Evolutionary conservation across 2,329 filamentous ascomycete species (phyloP).

Genomic region (Cladophialophora chaetospira): DNA sequence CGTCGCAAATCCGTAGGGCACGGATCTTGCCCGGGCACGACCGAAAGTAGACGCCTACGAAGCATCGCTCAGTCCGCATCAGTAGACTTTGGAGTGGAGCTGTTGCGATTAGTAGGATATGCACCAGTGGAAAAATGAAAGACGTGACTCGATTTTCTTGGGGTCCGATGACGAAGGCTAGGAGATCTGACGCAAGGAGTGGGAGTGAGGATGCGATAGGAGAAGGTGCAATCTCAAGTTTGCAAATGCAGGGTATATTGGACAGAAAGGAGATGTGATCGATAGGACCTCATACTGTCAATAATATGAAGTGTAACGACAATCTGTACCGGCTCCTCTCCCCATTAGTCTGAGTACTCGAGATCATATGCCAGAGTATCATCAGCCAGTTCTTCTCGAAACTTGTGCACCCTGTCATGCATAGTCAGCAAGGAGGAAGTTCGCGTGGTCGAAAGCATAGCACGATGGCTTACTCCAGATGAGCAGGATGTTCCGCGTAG

Average conservation of each 20-base stretch:
- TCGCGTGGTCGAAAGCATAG: neutral
- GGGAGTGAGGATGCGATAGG: neutral
- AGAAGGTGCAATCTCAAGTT: too few species aligned
- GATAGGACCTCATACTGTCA: neutral
- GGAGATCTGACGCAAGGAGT: neutral
- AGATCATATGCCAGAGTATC: conserved; percentile 48
- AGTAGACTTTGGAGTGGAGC: conserved; percentile 36
- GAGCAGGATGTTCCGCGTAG: conserved; percentile 51
- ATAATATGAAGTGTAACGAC: neutral
- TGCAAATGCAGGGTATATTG: neutral
- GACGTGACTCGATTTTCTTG: conserved; percentile 8
- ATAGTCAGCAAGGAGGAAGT: neutral
- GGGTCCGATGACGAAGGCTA: neutral
- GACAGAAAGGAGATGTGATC: neutral
- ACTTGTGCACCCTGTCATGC: conserved; percentile 41
- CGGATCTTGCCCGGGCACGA: conserved; percentile 63
- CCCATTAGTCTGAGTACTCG: conserved; percentile 37
- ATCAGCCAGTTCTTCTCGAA: conserved; percentile 45
- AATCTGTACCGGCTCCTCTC: neutral
- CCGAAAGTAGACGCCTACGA: conserved; percentile 62
- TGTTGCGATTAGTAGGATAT: conserved; percentile 29
- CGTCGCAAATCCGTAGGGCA: too few species aligned
- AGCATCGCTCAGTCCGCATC: conserved; percentile 51
- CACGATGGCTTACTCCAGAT: conserved; percentile 44
- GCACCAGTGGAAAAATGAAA: conserved; percentile 18